phyloP scores from a whole-genome alignment of 306 rosid genomes.

The Crotalaria pallida region DNA sequence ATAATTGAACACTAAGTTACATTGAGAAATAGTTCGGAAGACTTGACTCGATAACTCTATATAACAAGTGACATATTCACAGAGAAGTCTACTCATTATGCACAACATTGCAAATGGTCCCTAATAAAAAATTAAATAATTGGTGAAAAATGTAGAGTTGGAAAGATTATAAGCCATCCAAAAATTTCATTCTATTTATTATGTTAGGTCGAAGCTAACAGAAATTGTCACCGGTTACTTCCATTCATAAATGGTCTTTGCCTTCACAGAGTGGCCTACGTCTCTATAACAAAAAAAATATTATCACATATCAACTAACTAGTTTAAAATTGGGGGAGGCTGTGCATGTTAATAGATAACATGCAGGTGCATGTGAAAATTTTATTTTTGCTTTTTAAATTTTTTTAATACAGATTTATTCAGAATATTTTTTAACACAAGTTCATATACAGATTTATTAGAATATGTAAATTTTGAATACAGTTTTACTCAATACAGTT shows the following conservation, averaged over 20 bases:
- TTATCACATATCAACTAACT: too few relatives aligned
- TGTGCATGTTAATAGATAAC: too few relatives aligned
- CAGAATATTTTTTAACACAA: too few relatives aligned
- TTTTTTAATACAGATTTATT: too few relatives aligned
- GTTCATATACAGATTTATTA: too few relatives aligned
- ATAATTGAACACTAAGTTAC: constrained; percentile 16
- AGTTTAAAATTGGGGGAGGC: too few relatives aligned
- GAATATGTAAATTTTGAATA: too few relatives aligned
- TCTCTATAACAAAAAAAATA: constrained; percentile 6
- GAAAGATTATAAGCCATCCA: constrained; percentile 19
- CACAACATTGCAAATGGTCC: constrained; percentile 35
- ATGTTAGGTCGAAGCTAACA: constrained; percentile 59
- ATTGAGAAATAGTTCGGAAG: background rate
- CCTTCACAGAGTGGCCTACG: constrained; percentile 30
- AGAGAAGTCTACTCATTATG: constrained; percentile 15
- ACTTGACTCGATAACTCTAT: constrained; percentile 13
- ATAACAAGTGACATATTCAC: constrained; percentile 12
- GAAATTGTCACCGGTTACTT: constrained; percentile 39
- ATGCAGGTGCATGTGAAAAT: too few relatives aligned
- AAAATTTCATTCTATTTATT: constrained; percentile 47
- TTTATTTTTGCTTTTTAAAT: too few relatives aligned
- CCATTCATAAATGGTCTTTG: constrained; percentile 52
- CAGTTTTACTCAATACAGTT: too few relatives aligned
- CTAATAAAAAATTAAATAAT: constrained; percentile 21
- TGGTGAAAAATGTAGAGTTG: constrained; percentile 26